These are phyloP conservation scores for Chaetomiaceae sp. DNA, from an alignment of 2,329 filamentous ascomycete species.

Conservation along the genomic window DNA sequence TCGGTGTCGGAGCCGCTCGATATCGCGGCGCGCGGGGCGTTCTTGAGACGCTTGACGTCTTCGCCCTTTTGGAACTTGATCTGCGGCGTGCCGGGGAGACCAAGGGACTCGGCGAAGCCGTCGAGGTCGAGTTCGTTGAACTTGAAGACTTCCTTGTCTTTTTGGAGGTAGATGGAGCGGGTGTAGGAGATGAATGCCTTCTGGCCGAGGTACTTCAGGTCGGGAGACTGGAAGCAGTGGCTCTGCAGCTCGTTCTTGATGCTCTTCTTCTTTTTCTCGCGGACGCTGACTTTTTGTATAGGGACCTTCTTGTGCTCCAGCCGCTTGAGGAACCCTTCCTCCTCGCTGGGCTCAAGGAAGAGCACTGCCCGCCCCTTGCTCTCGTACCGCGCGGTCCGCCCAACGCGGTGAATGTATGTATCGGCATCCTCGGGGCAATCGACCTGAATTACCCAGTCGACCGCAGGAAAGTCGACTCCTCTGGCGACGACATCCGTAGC, in stretches of 20 bases:
- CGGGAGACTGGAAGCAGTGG: slow-evolving; percentile 92
- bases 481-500: slow-evolving; percentile 93
- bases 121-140: slow-evolving; percentile 79
- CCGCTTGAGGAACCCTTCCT: slow-evolving; percentile 81
- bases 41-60: slow-evolving; percentile 82
- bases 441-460: slow-evolving; percentile 98
- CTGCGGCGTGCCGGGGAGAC: slow-evolving; percentile 83
- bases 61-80: slow-evolving; percentile 93
- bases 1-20: slow-evolving; percentile 61
- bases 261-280: slow-evolving; percentile 81
- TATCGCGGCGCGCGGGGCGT: slow-evolving; percentile 66
- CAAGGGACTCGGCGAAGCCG: slow-evolving; percentile 77
- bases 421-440: slow-evolving; percentile 96
- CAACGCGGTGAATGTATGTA: slow-evolving; percentile 95
- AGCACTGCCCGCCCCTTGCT: slow-evolving; percentile 81
- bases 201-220: slow-evolving; percentile 90
- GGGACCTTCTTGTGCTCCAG: slow-evolving; percentile 87
- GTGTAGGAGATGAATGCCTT: slow-evolving; percentile 93
- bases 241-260: slow-evolving; percentile 84
- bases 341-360: slow-evolving; percentile 89
- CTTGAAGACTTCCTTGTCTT: slow-evolving; percentile 87
- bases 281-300: slow-evolving; percentile 79
- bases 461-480: slow-evolving; percentile 91
- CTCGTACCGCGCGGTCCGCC: slow-evolving; percentile 89
- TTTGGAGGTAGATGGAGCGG: slow-evolving; percentile 79